Conservation (phyloP, 169 alveolate species). For the Plasmodium vivax region DNA sequence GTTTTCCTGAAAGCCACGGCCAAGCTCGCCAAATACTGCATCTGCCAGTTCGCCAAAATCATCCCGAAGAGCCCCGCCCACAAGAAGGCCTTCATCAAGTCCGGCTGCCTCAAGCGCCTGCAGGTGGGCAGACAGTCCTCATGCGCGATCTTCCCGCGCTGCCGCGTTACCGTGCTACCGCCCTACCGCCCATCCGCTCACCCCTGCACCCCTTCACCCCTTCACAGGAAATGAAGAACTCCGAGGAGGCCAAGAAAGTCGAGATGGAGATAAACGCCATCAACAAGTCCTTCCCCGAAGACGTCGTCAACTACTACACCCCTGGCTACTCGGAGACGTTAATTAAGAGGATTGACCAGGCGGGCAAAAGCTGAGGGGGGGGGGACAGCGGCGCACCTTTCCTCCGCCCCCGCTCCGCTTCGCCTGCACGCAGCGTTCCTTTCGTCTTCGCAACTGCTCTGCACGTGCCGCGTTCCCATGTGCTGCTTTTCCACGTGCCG, state of each 20-base stretch:
- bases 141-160: no score
- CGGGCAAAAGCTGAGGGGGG: neutral
- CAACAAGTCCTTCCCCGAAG: conserved; percentile 60
- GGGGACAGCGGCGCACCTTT: neutral
- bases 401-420: neutral
- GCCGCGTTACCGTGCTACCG: no score
- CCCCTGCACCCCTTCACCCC: no score
- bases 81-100: conserved; percentile 52
- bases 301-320: conserved; percentile 56
- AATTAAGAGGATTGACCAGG: conserved; percentile 64
- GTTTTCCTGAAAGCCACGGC: conserved; percentile 32
- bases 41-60: conserved; percentile 54
- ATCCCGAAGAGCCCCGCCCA: conserved; percentile 39
- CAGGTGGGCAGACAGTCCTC: no score
- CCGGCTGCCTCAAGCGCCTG: conserved; percentile 54
- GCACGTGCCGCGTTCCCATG: no score
- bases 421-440: no score
- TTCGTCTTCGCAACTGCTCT: no score
- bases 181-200: no score
- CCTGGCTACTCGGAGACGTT: conserved; percentile 75
- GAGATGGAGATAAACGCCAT: conserved; percentile 53
- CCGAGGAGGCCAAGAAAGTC: conserved; percentile 47
- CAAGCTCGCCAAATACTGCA: conserved; percentile 53
- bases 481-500: neutral
- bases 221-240: conserved; percentile 48